Conservation (phyloP, 2,329 filamentous ascomycete species). For the Bipolaris gigantea region DNA sequence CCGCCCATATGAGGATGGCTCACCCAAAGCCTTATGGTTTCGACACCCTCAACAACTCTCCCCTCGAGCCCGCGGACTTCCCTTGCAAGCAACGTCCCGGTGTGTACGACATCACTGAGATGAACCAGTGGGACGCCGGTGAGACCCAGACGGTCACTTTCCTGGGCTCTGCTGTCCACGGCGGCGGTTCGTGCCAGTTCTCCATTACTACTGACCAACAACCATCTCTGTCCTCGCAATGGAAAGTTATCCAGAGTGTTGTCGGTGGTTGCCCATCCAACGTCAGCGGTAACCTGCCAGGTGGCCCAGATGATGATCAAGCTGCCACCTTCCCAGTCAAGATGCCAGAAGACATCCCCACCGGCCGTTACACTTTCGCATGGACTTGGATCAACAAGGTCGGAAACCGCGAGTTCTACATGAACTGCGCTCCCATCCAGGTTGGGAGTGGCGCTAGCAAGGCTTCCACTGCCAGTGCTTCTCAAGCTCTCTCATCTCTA, state of each 20-base stretch:
- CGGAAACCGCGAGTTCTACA: slow-evolving; percentile 95
- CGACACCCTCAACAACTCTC: slow-evolving; percentile 60
- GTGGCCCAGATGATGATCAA: slow-evolving; percentile 49
- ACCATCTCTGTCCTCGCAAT: slow-evolving; percentile 60
- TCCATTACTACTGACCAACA: slow-evolving; percentile 80
- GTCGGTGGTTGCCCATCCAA: slow-evolving; percentile 80
- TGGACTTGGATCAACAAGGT: slow-evolving; percentile 96
- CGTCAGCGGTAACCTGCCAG: slow-evolving; percentile 48
- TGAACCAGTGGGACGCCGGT: slow-evolving; percentile 55
- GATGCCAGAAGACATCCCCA: slow-evolving; percentile 69
- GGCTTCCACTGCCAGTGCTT: slow-evolving; percentile 5
- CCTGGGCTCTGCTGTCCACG: slow-evolving; percentile 68
- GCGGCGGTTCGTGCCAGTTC: slow-evolving; percentile 90
- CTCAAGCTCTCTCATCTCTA: slow-evolving; percentile 56
- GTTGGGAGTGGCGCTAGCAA: slow-evolving; percentile 51
- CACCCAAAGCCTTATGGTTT: slow-evolving; percentile 65
- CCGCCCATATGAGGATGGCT: slow-evolving; percentile 76
- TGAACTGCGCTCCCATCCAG: slow-evolving; percentile 84
- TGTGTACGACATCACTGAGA: slow-evolving; percentile 58
- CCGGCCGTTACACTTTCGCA: slow-evolving; percentile 76
- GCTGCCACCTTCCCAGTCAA: slow-evolving; percentile 68
- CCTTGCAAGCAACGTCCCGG: slow-evolving; percentile 73
- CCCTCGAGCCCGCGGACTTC: slow-evolving; percentile 67
- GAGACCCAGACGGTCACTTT: slow-evolving; percentile 53
- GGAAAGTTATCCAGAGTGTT: slow-evolving; percentile 88